phyloP scores from a whole-genome alignment of 768 basidiomycete species.

The Candolleomyces eurysporus region DNA sequence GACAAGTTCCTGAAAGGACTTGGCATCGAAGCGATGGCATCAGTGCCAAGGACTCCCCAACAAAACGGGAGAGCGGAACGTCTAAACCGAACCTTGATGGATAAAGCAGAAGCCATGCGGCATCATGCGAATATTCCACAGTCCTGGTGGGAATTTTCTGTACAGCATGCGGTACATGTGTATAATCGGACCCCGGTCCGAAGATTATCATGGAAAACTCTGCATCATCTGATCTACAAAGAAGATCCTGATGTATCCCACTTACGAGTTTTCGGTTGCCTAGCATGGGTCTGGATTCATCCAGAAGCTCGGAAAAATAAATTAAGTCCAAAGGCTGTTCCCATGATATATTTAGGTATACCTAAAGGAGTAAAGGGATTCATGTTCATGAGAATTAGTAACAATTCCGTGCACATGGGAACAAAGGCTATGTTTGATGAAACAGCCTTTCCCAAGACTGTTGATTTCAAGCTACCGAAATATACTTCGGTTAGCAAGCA shows the following conservation, averaged over 20 bases:
- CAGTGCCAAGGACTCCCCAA: conserved; percentile 3
- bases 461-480: too few relatives aligned
- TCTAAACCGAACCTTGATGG: conserved; percentile 5
- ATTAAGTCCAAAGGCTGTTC: conserved; percentile 16
- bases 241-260: conserved; percentile 22
- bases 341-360: conserved; percentile 20
- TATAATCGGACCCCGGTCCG: conserved; percentile 24
- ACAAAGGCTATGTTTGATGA: conserved; percentile 3
- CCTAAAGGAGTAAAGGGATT: not conserved
- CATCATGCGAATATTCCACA: conserved; percentile 6
- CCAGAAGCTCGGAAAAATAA: conserved; percentile 17
- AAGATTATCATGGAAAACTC: conserved; percentile 20
- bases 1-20: not conserved
- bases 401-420: not conserved
- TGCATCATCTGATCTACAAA: conserved; percentile 17
- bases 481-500: too few relatives aligned
- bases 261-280: conserved; percentile 24
- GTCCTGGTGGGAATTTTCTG: conserved; percentile 10
- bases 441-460: not conserved
- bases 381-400: not conserved
- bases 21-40: conserved; percentile 2
- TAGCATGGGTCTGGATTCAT: conserved; percentile 16
- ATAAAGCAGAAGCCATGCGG: conserved; percentile 8
- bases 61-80: conserved; percentile 7
- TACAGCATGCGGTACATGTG: conserved; percentile 24